Base-by-base conservation (phyloP, 495 filamentous ascomycete genomes). In the Viridothelium virens region DNA sequence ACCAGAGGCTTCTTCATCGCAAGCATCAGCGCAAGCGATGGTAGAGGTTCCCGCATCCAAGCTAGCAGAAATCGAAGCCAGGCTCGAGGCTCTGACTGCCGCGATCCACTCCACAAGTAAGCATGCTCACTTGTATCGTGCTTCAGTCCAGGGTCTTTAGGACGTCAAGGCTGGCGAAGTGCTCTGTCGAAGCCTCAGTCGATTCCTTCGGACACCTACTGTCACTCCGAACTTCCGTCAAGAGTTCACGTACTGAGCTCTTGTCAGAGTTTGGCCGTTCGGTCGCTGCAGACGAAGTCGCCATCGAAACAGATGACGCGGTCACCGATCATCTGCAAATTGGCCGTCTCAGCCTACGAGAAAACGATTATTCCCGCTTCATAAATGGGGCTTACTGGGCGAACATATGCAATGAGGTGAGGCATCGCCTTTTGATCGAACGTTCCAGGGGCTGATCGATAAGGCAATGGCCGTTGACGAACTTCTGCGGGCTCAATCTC, bases 331-430 rank as follows among this genome's bases (percentile, higher is more conserved):
- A 53, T 53, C 10, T 18, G 48, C 48, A 53, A 18, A 53, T 53
- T 53, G 48, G 48, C 48, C 48, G 48, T 53, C 48, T 53, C 48
- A 53, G 48, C 48, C 48, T 53, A 5, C 48, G 25, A 18, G 48
- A 53, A 18, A 53, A 53, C 16, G 48, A 53, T 18, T 53, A 53
- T 53, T 53, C 48, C 48, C 48, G 48, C 48, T 53, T 53, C 48
- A 53, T 53, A 11, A 53, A 53, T 53, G 48, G 48, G 48, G 48
- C 48, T 18, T 53, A 53, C n/a, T 53, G 48, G 48, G 48, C 48
- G n/a, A 53, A 53, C 48, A 53, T 53, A 53, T 53, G 48, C 48
- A 53, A 53, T 18, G 48, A 53, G 48, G 48, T 53, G 48, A 53
- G 48, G 48, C 48, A 53, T 18, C 48, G 48, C 48, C 48, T 18